Evolutionary conservation across 2,329 filamentous ascomycete genomes (phyloP).

Genomic region (Alternaria conjuncta): DNA sequence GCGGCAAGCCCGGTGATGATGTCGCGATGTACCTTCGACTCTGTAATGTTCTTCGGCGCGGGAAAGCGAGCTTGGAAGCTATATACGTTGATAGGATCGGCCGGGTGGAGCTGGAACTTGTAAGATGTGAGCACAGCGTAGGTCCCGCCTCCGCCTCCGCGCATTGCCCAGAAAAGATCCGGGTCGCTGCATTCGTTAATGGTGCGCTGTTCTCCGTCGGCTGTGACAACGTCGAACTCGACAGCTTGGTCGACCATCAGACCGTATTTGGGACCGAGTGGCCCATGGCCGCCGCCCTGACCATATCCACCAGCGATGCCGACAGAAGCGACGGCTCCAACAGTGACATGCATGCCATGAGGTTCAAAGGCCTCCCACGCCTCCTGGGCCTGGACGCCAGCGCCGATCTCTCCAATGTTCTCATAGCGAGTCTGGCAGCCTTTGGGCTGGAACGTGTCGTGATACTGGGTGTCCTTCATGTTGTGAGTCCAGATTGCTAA

Average conservation of each 20-base stretch:
- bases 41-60: conserved; percentile 31
- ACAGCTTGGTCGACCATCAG: conserved; percentile 47
- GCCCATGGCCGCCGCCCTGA: conserved; percentile 62
- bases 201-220: conserved; percentile 37
- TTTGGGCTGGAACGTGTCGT: conserved; percentile 34
- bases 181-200: conserved; percentile 45
- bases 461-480: conserved; percentile 39
- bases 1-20: conserved; percentile 39
- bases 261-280: conserved; percentile 56
- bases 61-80: conserved; percentile 43
- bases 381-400: conserved; percentile 44
- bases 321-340: conserved; percentile 53
- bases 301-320: conserved; percentile 55
- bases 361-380: conserved; percentile 46
- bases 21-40: conserved; percentile 41
- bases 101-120: conserved; percentile 45
- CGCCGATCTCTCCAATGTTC: conserved; percentile 44
- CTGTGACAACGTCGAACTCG: conserved; percentile 45
- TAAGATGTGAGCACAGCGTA: conserved; percentile 46
- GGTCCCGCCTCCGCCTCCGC: conserved; percentile 46
- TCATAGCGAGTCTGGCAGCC: conserved; percentile 34
- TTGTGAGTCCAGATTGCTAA: conserved; percentile 46
- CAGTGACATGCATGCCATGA: conserved; percentile 42
- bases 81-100: conserved; percentile 45
- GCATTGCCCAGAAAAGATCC: conserved; percentile 48